Percentiles rank a stretch among this genome's conserved stretches.
Conservation (phyloP, 1,284 basidiomycete genomes). For the Boletus coffeatus region DNA sequence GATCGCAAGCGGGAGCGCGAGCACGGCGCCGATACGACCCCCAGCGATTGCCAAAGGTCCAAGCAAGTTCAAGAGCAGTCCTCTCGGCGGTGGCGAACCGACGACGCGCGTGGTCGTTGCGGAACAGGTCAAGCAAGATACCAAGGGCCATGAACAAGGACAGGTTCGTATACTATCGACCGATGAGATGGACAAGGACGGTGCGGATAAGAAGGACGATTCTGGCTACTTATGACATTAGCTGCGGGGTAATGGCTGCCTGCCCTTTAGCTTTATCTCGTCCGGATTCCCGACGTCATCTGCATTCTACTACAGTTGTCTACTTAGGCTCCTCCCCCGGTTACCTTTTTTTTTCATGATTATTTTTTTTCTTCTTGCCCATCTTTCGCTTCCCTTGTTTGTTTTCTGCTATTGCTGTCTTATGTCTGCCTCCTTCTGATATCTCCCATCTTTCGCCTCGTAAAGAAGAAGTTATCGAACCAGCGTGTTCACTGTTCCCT, state of each 20-base stretch:
- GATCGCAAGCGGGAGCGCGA: not conserved
- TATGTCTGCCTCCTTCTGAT: too few relatives aligned
- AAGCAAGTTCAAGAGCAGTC: slow-evolving; percentile 65
- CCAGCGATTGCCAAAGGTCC: slow-evolving; percentile 37
- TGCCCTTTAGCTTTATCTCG: not conserved
- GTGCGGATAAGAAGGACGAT: slow-evolving; percentile 19
- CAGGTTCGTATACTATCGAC: slow-evolving; percentile 20
- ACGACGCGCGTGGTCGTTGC: slow-evolving; percentile 36
- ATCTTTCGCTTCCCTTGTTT: too few relatives aligned
- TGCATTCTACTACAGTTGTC: too few relatives aligned
- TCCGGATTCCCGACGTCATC: not conserved
- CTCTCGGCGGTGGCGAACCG: slow-evolving; percentile 38
- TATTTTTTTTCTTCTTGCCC: too few relatives aligned
- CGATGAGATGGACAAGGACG: slow-evolving; percentile 14
- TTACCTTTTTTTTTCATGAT: too few relatives aligned
- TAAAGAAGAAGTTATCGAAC: too few relatives aligned
- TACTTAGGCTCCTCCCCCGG: not conserved
- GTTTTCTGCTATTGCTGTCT: too few relatives aligned
- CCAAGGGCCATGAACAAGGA: slow-evolving; percentile 17
- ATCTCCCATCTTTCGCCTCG: too few relatives aligned
- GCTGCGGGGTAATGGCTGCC: not conserved
- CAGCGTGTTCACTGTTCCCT: too few relatives aligned
- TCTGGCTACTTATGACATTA: slow-evolving; percentile 25
- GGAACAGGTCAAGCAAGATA: slow-evolving; percentile 24
- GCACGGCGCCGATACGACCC: slow-evolving; percentile 9